Base-by-base conservation (phyloP, 2,329 filamentous ascomycete genomes). In the Colletotrichum sp. region DNA sequence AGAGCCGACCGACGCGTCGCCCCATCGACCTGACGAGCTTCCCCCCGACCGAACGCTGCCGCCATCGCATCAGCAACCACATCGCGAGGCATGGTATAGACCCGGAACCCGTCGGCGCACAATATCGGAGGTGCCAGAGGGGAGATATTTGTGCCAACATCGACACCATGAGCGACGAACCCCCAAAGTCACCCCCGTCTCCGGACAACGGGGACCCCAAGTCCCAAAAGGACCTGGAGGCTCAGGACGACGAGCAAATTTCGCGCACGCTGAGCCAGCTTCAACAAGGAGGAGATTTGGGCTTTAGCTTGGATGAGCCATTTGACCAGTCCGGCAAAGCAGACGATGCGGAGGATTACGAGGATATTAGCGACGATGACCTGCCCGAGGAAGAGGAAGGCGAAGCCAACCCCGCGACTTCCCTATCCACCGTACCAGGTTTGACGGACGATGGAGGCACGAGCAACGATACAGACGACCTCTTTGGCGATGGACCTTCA, bases 361-460 rank as follows among this genome's bases (percentile, higher is more conserved):
- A 95, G 82, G 95, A 98, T 82, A 96, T 99, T 77, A 94, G 94
- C 79, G 96, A 99, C 83, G 96, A 98, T 82, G 96, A 98, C 78
- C 89, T 98, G 9, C 94, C 95, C 13, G 95, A 97, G 8, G 95
- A 97, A 78, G 93, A 95, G 76, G 90, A 93, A 71, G 85, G 84
- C 26, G 90, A 93, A 70, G 85, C 84, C 32, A 84, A 84, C 13
- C 84, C 82, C 7, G 84, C 82, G 68, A 81, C 83, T 18, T 88
- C 87, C 16, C 82, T 86, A 63, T 88, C 91, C n/a, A 52, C 44
- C 71, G 82, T 89, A n/a, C 90, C 90, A 1, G 88, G 87, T 13
- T 81, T 92, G 32, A 91, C 89, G 3, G 91, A 93, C 77, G 91
- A 93, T 80, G 89, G 89, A 60, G 90, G 89, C 65, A 90, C 89